Conservation (phyloP, 441 rosid species). For the Euphorbia celastroides region DNA sequence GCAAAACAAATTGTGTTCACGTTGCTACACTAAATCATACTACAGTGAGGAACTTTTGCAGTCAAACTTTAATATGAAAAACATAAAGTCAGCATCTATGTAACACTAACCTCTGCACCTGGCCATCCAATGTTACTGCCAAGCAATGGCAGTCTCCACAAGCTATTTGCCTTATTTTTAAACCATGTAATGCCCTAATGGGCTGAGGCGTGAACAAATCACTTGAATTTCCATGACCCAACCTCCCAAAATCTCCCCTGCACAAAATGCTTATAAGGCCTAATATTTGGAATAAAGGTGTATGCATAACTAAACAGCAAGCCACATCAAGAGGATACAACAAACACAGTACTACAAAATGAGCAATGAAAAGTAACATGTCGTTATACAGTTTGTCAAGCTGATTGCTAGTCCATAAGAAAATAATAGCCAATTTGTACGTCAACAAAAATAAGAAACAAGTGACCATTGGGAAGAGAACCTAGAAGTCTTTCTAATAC, state of each 20-base stretch:
- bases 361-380: not conserved
- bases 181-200: constrained; percentile 67
- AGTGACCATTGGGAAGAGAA: not conserved
- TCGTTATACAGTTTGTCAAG: not conserved
- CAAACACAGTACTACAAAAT: not conserved
- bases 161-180: constrained; percentile 86
- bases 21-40: not conserved
- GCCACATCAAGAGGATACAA: not conserved
- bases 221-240: constrained; percentile 94
- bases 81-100: constrained; percentile 8
- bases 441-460: not conserved
- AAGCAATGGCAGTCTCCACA: constrained; percentile 98
- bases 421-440: not conserved
- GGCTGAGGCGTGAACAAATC: constrained; percentile 95
- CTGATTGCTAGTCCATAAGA: not conserved
- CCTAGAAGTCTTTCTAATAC: not conserved
- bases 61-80: not conserved
- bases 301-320: not conserved
- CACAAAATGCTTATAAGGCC: constrained; percentile 4
- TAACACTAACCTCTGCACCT: constrained; percentile 67
- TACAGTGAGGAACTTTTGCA: not conserved
- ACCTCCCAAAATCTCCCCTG: constrained; percentile 99
- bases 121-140: constrained; percentile 87
- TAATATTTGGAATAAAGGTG: not conserved
- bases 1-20: not conserved